Percentiles rank a stretch among this genome's conserved stretches.
Evolutionary conservation across 1,284 basidiomycete genomes (phyloP).

Genomic region (Microbotryum saponariae): DNA sequence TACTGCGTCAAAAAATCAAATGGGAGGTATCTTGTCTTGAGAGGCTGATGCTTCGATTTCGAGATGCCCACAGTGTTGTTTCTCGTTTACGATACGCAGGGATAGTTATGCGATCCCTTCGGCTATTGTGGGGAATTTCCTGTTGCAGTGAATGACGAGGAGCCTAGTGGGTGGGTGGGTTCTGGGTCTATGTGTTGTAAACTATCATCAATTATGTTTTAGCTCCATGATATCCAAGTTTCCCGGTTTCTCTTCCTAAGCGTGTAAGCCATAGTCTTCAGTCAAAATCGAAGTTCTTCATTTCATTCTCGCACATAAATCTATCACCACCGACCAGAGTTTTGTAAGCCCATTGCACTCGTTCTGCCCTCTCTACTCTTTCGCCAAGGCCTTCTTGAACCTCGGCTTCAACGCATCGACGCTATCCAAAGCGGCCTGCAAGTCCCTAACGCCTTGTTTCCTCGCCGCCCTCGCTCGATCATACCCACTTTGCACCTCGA

Average conservation of each 20-base stretch:
- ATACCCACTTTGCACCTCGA: conserved; percentile 61
- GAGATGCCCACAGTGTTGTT: not conserved
- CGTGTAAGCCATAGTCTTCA: too few relatives aligned
- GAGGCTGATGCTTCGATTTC: not conserved
- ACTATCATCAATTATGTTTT: too few relatives aligned
- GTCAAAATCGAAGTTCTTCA: too few relatives aligned
- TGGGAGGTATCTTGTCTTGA: conserved; percentile 12
- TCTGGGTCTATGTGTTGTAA: too few relatives aligned
- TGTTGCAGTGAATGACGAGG: not conserved
- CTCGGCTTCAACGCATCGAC: conserved; percentile 48
- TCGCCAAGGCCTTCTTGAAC: conserved; percentile 38
- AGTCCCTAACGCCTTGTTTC: conserved; percentile 63
- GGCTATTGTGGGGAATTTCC: not conserved
- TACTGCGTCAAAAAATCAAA: conserved; percentile 23
- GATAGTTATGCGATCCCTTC: conserved; percentile 24
- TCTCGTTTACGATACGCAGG: conserved; percentile 14
- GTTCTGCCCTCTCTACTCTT: not conserved
- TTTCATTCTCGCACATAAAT: too few relatives aligned
- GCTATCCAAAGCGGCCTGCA: conserved; percentile 53
- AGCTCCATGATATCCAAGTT: too few relatives aligned
- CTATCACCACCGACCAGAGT: too few relatives aligned
- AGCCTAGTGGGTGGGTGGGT: not conserved
- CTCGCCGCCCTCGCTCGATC: conserved; percentile 59
- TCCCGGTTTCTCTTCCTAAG: too few relatives aligned
- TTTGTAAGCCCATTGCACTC: not conserved